Base-by-base conservation (phyloP, 768 basidiomycete genomes). In the Xanthoconium stramineum region DNA sequence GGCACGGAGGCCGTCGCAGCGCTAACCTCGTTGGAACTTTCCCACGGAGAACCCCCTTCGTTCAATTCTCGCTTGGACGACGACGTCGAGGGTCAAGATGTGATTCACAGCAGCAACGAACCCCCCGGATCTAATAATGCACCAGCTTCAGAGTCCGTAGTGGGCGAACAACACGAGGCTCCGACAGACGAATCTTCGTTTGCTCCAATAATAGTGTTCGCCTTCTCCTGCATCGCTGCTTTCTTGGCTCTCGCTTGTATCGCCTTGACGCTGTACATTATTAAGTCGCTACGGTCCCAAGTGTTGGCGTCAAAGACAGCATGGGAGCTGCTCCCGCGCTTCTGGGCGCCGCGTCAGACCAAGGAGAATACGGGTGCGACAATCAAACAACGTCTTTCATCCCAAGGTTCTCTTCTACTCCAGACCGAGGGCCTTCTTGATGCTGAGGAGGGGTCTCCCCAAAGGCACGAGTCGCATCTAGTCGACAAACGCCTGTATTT, bases 1-100 rank as follows among this genome's bases (percentile, higher is more conserved):
- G 64, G 61, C 19, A 59, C 55, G 29, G 68, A 68, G 44, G 63
- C 64, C 33, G 56, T 69, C 43, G 70, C 68, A 52, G 68, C 67
- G n/a, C 45, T 69, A 46, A 63, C 73, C 19, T 53, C 74, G 64
- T 42, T 65, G 67, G 60, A 59, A 54, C 47, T 63, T 36, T 53
- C 36, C 0, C 36, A 50, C n/a, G 50, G 28, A 13, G 52, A 29
- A 51, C 46, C 58, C 29, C 42, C 57, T 52, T 17, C 57, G 52
- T 28, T 66, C 19, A 69, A 71, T 29, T 64, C 61, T 50, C 59
- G 55, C 36, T 52, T 65, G 20, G 70, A 65, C 32, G 67, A 69
- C 24, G 53, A 63, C 44, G 47, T 70, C n/a, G 11, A 45, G 24
- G 58, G 51, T 17, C 59, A 52, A 30, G 55, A 71, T 29, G 39